phyloP scores from a whole-genome alignment of 116 monocot species.

The Zostera marina region DNA sequence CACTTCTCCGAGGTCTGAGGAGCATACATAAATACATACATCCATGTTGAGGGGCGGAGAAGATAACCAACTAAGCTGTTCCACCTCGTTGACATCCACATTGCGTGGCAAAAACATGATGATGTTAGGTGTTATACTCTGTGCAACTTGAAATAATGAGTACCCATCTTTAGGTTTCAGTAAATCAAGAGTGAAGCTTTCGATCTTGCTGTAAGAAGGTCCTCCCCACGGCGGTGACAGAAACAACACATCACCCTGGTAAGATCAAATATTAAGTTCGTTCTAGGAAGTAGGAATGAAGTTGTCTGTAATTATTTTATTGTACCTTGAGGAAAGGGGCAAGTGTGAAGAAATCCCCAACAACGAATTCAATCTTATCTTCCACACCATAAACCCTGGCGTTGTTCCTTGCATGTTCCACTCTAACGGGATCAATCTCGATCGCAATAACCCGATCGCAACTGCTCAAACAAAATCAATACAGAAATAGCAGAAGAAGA shows the following conservation, averaged over 20 bases:
- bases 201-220: slow-evolving; percentile 27
- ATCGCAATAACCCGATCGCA: slow-evolving; percentile 36
- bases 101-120: slow-evolving; percentile 65
- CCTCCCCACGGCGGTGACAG: slow-evolving; percentile 77
- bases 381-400: slow-evolving; percentile 52
- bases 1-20: not conserved
- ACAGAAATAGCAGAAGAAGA: not conserved
- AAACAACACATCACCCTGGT: slow-evolving; percentile 54
- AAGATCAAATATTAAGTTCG: too few relatives aligned
- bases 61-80: slow-evolving; percentile 64
- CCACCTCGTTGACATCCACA: slow-evolving; percentile 46
- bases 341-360: slow-evolving; percentile 56
- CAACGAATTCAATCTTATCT: slow-evolving; percentile 44
- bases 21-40: too few relatives aligned
- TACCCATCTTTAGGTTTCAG: slow-evolving; percentile 66
- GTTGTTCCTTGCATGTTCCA: slow-evolving; percentile 31
- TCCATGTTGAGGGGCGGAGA: slow-evolving; percentile 36
- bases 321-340: slow-evolving; percentile 39
- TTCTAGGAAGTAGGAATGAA: too few relatives aligned
- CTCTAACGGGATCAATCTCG: slow-evolving; percentile 43
- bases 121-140: slow-evolving; percentile 46
- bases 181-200: slow-evolving; percentile 37
- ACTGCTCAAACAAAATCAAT: slow-evolving; percentile 12
- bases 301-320: not conserved
- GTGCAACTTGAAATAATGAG: slow-evolving; percentile 39